Conservation (phyloP, 768 basidiomycete genomes). For the Boletus sp. region DNA sequence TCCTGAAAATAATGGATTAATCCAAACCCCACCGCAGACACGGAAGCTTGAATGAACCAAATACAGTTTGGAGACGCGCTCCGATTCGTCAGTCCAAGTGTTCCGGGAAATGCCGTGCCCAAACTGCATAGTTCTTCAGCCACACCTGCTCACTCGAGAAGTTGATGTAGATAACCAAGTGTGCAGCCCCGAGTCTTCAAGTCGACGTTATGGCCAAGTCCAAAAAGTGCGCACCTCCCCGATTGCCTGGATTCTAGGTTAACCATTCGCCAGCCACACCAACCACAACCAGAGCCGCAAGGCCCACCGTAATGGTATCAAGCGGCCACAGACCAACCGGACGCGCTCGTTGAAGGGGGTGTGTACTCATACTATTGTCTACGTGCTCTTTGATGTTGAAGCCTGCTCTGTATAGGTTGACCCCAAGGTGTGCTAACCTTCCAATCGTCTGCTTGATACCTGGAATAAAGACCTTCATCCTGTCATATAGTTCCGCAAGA, state of each 20-base stretch:
- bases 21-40: not conserved
- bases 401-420: constrained; percentile 55
- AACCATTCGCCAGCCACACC: constrained; percentile 58
- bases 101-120: constrained; percentile 21
- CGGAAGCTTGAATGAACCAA: too few relatives aligned
- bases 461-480: constrained; percentile 1
- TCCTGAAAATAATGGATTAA: not conserved
- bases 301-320: constrained; percentile 98
- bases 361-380: constrained; percentile 37
- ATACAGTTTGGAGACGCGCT: too few relatives aligned
- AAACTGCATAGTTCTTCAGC: constrained; percentile 37
- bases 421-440: constrained; percentile 55
- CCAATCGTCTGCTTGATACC: not conserved
- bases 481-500: constrained; percentile 72
- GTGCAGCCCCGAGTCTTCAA: constrained; percentile 3
- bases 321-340: constrained; percentile 69
- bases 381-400: not conserved
- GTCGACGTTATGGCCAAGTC: constrained; percentile 85
- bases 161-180: not conserved
- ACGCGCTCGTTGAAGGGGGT: constrained; percentile 90
- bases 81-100: too few relatives aligned
- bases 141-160: constrained; percentile 14
- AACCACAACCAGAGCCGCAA: constrained; percentile 97
- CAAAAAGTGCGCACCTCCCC: constrained; percentile 71
- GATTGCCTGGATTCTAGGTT: constrained; percentile 9